These are phyloP conservation scores for Globisporangium parvum DNA, from an alignment of 352 stramenopile genomes.

Conservation along the genomic window DNA sequence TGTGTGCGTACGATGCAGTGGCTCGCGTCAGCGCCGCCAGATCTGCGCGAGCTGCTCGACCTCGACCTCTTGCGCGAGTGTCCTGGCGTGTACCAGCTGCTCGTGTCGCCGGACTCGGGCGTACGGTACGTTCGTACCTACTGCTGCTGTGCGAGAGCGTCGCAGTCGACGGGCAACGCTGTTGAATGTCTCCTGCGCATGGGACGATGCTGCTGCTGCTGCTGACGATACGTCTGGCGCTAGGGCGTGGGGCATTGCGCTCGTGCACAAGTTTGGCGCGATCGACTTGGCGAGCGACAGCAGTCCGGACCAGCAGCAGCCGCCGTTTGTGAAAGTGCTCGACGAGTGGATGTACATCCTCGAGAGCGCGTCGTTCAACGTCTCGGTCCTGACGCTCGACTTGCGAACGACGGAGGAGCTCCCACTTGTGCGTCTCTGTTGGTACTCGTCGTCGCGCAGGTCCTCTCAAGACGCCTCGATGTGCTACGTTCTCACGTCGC, in stretches of 20 bases:
- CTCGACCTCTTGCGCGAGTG: slow-evolving; percentile 52
- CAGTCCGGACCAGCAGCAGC: slow-evolving; percentile 31
- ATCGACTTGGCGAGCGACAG: slow-evolving; percentile 52
- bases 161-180: background rate
- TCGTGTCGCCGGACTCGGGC: slow-evolving; percentile 73
- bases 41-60: slow-evolving; percentile 30
- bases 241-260: slow-evolving; percentile 58
- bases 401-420: slow-evolving; percentile 70
- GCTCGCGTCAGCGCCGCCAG: slow-evolving; percentile 26
- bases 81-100: slow-evolving; percentile 60
- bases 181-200: background rate
- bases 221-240: background rate
- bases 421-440: slow-evolving; percentile 31
- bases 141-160: background rate
- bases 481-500: background rate
- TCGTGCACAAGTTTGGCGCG: slow-evolving; percentile 48
- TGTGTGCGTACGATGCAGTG: slow-evolving; percentile 23
- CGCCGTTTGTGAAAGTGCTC: slow-evolving; percentile 55
- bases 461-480: no score
- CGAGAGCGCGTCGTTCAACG: slow-evolving; percentile 75
- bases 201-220: no score
- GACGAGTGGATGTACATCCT: slow-evolving; percentile 88
- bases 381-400: slow-evolving; percentile 54
- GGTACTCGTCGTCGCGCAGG: background rate
- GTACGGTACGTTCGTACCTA: slow-evolving; percentile 38